Percentiles rank a stretch among this genome's conserved stretches.
Conservation (phyloP, 2,329 filamentous ascomycete genomes). For the Cladosporium sp. region DNA sequence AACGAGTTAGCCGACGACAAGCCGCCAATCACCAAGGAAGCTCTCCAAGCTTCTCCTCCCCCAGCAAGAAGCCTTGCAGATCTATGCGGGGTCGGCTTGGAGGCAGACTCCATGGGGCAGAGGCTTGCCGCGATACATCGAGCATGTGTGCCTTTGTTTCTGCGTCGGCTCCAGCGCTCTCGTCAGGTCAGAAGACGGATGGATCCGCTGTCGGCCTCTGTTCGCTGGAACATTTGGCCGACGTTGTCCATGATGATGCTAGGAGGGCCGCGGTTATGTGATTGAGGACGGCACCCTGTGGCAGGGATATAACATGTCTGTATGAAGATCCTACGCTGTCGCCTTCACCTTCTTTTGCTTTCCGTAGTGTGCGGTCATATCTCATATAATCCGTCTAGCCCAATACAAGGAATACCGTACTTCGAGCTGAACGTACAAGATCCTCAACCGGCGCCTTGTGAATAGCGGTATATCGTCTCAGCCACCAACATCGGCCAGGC, state of each 20-base stretch:
- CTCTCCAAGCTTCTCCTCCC: constrained; percentile 6
- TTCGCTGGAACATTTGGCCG: constrained; percentile 8
- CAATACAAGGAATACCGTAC: no score
- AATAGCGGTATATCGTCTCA: not conserved
- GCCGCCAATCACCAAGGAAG: constrained; percentile 9
- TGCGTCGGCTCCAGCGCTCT: not conserved
- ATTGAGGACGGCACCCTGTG: not conserved
- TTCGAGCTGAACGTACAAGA: not conserved
- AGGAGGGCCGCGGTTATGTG: constrained; percentile 4
- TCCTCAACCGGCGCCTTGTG: not conserved
- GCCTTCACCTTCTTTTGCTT: no score
- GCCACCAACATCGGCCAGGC: not conserved
- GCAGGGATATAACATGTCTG: not conserved
- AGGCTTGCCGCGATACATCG: constrained; percentile 1
- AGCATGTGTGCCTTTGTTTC: not conserved
- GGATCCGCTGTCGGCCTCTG: constrained; percentile 1
- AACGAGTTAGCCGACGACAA: not conserved
- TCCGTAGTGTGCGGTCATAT: no score
- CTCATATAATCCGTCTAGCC: no score
- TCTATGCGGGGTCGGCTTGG: constrained; percentile 1
- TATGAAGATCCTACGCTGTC: not conserved
- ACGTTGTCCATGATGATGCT: not conserved
- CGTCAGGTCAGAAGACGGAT: not conserved
- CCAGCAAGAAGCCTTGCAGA: constrained; percentile 7
- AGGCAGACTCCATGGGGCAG: not conserved